Percentiles rank a stretch among this genome's conserved stretches.
phyloP scores from a whole-genome alignment of 208 protist species.

The Acanthamoeba sp. region DNA sequence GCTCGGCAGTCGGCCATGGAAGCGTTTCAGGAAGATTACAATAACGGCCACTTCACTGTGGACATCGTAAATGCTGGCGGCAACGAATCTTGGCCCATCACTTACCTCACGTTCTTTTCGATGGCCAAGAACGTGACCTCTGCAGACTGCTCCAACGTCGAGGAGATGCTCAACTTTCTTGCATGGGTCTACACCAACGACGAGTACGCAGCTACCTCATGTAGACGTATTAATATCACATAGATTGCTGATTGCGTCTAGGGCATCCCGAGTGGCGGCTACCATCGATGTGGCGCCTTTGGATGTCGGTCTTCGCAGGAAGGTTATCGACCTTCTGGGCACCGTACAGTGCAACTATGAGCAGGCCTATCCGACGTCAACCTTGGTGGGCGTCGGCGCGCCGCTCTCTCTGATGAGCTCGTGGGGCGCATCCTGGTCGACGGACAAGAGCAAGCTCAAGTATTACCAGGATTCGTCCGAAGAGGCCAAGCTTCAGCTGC shows the following conservation, averaged over 20 bases:
- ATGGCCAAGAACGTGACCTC: neutral
- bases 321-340: neutral
- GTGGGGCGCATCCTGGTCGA: neutral
- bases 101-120: neutral
- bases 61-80: conserved; percentile 29
- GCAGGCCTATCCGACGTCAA: neutral
- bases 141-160: neutral
- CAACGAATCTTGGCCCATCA: neutral
- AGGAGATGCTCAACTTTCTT: conserved; percentile 6
- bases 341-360: neutral
- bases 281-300: neutral
- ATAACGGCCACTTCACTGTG: neutral
- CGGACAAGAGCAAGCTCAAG: neutral
- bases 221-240: too few relatives aligned
- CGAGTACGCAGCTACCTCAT: neutral
- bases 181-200: conserved; percentile 20
- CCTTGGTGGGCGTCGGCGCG: neutral
- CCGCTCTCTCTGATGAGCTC: too few relatives aligned
- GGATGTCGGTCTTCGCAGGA: neutral
- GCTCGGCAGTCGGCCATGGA: conserved; percentile 9
- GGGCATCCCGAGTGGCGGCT: neutral
- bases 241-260: neutral
- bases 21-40: neutral
- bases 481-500: neutral
- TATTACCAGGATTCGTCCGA: neutral